Percentiles rank a stretch among this genome's conserved stretches.
phyloP scores from a whole-genome alignment of 2,329 filamentous ascomycete species.

The Epichloe coenophiala region DNA sequence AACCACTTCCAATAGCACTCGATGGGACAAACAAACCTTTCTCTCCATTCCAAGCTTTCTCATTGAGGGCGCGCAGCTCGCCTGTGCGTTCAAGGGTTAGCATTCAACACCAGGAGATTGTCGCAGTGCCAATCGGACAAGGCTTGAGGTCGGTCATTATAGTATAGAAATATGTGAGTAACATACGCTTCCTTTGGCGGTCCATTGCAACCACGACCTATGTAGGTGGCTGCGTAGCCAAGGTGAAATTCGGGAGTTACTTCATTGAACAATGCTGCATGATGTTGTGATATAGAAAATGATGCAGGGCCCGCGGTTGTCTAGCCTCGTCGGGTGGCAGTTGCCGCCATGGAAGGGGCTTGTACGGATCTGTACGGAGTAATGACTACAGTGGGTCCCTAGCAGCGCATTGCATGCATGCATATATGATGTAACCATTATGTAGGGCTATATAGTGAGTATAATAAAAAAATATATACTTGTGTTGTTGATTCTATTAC shows the following conservation, averaged over 20 bases:
- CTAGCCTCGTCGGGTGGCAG: neutral
- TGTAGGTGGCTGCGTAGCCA: neutral
- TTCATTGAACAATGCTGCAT: constrained; percentile 8
- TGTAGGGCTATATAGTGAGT: no score
- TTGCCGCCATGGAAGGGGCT: neutral
- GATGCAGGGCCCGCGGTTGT: neutral
- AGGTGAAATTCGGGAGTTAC: neutral
- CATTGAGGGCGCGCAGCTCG: constrained; percentile 81
- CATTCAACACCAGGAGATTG: neutral
- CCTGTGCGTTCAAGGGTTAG: constrained; percentile 35
- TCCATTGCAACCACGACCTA: constrained; percentile 4
- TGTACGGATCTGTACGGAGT: no score
- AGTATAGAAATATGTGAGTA: neutral
- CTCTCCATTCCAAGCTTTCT: constrained; percentile 78
- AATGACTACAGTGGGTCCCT: neutral
- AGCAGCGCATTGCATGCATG: neutral
- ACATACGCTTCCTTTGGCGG: constrained; percentile 5
- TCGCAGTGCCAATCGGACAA: neutral
- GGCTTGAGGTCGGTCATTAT: neutral
- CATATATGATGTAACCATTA: no score
- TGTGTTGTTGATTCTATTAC: no score
- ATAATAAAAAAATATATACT: no score
- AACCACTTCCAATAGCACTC: constrained; percentile 8
- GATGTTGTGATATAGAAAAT: neutral
- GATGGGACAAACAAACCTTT: constrained; percentile 43